Evolutionary conservation across 1,139 yeast genomes (phyloP), one percentile per base, ranked within the genome.

Genomic region (Ashbya aceris): DNA sequence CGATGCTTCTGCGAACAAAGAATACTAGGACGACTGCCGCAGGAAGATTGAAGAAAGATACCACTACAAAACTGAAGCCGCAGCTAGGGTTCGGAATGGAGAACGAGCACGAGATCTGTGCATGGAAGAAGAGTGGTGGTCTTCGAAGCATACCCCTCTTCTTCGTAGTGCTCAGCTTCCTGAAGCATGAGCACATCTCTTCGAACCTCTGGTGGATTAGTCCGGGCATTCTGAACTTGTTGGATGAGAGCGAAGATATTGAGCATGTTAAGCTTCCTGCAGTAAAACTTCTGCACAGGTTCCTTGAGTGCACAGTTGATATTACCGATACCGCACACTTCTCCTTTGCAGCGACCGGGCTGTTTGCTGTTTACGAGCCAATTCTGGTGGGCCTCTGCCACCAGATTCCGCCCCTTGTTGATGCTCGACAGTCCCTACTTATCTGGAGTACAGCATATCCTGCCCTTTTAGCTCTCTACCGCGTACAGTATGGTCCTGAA

Each of bases 191-290:
- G n/a, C 45, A 52, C 13, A 40, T 60, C 1, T 55, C 62, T 3
- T 35, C 52, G 1, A 55, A 58, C 43, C 35, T 60, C 20, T 49
- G 58, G 51, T 60, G 65, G 65, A 54, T 60, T 10, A 53, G 52
- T 6, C 63, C 65, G 4, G 62, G 60, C 4, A 54, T 60, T n/a
- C 41, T 59, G 17, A 58, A 58, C 42, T 39, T 59, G 8, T 31
- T 60, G 34, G 64, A 59, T 39, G 59, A 58, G 40, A 53, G 60
- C 1, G 47, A 49, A 7, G 58, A 58, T 42, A 29, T 56, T 7
- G 40, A 40, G 8, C 45, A 49, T 10, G 45, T 58, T 3, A 53
- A 53, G 41, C 33, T 58, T 12, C 45, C 43, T 13, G 61, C 59
- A 14, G 58, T 58, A 1, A 9, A 43, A 5, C 36, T 60, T 17